Evolutionary conservation across 345 rosid species (phyloP).

Genomic region (Pistacia atlantica): DNA sequence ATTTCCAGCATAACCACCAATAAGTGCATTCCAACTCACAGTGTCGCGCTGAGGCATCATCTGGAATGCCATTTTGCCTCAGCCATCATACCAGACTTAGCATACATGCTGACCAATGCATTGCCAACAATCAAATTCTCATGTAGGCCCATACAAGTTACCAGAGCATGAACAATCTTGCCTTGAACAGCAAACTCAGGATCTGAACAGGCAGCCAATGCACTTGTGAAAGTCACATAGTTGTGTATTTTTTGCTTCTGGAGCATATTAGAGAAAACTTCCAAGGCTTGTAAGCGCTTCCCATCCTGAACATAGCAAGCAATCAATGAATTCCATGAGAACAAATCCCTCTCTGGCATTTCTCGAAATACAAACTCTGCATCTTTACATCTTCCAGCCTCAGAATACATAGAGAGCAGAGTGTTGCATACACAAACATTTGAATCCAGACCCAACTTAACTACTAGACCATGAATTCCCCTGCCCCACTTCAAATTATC

Average conservation of each 20-base stretch:
- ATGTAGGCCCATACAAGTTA: constrained; percentile 43
- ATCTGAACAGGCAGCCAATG: constrained; percentile 68
- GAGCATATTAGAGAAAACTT: constrained; percentile 49
- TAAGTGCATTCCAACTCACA: constrained; percentile 86
- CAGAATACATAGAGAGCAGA: constrained; percentile 71
- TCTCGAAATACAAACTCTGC: constrained; percentile 62
- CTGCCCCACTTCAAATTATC: constrained; percentile 68
- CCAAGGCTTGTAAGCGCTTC: constrained; percentile 55
- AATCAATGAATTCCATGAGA: constrained; percentile 83
- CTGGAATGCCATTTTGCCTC: constrained; percentile 58
- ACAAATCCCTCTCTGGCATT: constrained; percentile 69
- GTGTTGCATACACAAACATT: constrained; percentile 62
- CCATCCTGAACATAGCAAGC: constrained; percentile 62
- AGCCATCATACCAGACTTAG: constrained; percentile 55
- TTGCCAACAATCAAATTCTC: constrained; percentile 69
- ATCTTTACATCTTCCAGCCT: constrained; percentile 56
- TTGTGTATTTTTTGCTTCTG: constrained; percentile 33
- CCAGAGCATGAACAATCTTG: constrained; percentile 70
- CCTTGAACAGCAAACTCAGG: constrained; percentile 49
- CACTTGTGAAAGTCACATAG: constrained; percentile 79
- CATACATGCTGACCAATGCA: constrained; percentile 73
- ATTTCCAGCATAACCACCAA: constrained; percentile 73
- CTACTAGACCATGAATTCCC: constrained; percentile 67
- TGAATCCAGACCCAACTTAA: constrained; percentile 56
- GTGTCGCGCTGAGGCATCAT: constrained; percentile 47